Conservation (phyloP, 2,329 filamentous ascomycete species). For the Aureobasidium uvarum region DNA sequence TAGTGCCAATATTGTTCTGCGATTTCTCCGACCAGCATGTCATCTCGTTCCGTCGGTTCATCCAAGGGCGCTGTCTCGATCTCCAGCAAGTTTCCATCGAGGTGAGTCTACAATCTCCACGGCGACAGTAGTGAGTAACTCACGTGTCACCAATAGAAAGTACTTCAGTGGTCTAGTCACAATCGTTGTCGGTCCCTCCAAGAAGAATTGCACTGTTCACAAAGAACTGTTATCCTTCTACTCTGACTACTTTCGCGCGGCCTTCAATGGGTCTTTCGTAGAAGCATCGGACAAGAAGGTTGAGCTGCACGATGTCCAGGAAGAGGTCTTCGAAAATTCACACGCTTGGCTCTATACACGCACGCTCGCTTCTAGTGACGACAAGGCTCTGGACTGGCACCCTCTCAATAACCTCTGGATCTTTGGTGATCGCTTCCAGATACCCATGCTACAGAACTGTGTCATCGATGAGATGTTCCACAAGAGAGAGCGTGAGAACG, state of each 20-base stretch:
- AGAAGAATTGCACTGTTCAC: conserved; percentile 24
- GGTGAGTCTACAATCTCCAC: neutral
- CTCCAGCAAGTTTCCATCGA: neutral
- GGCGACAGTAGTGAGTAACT: neutral
- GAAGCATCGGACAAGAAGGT: conserved; percentile 20
- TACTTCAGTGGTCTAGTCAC: neutral
- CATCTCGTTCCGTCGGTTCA: neutral
- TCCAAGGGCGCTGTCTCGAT: neutral
- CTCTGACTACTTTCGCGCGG: conserved; percentile 32
- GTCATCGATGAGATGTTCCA: neutral
- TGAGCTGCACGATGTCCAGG: conserved; percentile 24
- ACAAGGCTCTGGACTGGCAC: neutral
- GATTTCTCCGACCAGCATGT: neutral
- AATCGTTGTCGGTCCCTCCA: neutral
- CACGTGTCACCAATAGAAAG: neutral
- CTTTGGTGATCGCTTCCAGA: conserved; percentile 25
- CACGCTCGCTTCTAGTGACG: neutral
- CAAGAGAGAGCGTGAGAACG: neutral
- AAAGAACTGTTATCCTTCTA: conserved; percentile 31
- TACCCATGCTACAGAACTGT: neutral
- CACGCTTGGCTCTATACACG: conserved; percentile 30
- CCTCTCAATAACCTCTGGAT: conserved; percentile 22
- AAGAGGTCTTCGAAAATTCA: conserved; percentile 28
- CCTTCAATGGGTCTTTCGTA: conserved; percentile 28
- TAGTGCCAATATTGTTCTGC: neutral